phyloP scores from a whole-genome alignment of 805 yeast species.

The Zygosaccharomyces lentus region DNA sequence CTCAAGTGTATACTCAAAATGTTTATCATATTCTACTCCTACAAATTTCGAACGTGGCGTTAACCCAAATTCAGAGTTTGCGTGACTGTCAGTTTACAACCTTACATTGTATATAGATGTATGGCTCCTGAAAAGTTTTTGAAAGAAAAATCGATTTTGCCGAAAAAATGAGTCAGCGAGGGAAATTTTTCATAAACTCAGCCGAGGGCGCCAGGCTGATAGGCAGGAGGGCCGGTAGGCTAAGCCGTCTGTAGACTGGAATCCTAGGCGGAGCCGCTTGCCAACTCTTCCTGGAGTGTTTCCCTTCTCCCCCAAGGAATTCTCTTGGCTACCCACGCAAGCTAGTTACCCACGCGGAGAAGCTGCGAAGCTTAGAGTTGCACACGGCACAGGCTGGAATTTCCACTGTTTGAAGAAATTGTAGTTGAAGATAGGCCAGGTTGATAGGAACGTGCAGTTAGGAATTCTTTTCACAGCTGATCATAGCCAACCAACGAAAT shows the following conservation, averaged over 20 bases:
- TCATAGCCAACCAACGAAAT: conserved; percentile 29
- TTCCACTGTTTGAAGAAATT: conserved; percentile 6
- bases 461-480: conserved; percentile 10
- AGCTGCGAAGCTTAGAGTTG: background rate
- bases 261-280: conserved; percentile 1
- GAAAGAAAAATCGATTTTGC: too few relatives aligned
- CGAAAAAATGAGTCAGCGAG: too few relatives aligned
- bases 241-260: too few relatives aligned
- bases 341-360: conserved; percentile 3
- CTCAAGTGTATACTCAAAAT: background rate
- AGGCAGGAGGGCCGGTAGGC: too few relatives aligned
- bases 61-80: too few relatives aligned
- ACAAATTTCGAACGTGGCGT: too few relatives aligned
- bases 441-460: background rate
- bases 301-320: background rate
- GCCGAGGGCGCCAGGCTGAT: too few relatives aligned
- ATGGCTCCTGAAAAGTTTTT: too few relatives aligned
- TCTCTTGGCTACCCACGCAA: background rate
- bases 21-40: too few relatives aligned
- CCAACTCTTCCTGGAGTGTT: background rate
- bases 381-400: conserved; percentile 5
- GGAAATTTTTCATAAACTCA: too few relatives aligned
- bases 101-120: too few relatives aligned
- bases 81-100: background rate
- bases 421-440: background rate